Evolutionary conservation across 495 filamentous ascomycete species (phyloP).

Genomic region (Hypoxylon trugodes): DNA sequence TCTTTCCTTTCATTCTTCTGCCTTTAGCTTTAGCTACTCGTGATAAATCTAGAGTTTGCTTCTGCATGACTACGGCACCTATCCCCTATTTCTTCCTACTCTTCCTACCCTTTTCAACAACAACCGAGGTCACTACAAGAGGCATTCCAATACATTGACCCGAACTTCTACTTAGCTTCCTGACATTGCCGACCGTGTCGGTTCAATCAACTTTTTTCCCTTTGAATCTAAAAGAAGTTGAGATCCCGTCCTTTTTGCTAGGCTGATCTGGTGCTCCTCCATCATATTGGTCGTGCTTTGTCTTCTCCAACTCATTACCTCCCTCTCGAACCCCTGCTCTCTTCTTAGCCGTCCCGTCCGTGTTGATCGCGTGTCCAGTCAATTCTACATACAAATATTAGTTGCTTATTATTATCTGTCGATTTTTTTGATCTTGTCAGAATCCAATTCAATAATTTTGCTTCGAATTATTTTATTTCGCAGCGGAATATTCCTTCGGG

Average conservation of each 20-base stretch:
- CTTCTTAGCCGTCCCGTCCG: not conserved
- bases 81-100: too few relatives aligned
- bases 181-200: not conserved
- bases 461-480: slow-evolving; percentile 13
- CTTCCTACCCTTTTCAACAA: slow-evolving; percentile 1
- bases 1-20: slow-evolving; percentile 5
- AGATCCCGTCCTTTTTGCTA: not conserved
- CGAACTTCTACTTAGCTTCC: not conserved
- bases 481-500: slow-evolving; percentile 31
- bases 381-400: slow-evolving; percentile 2
- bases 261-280: not conserved
- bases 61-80: not conserved
- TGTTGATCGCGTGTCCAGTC: slow-evolving; percentile 10
- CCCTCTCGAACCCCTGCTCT: not conserved
- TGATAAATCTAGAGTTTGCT: slow-evolving; percentile 9
- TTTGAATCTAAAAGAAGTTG: slow-evolving; percentile 1
- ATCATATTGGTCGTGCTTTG: slow-evolving; percentile 13
- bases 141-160: not conserved
- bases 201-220: too few relatives aligned
- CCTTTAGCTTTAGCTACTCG: too few relatives aligned
- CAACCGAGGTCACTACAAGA: slow-evolving; percentile 11
- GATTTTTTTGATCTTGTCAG: slow-evolving; percentile 12
- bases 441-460: slow-evolving; percentile 17
- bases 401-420: slow-evolving; percentile 4
- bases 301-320: slow-evolving; percentile 8